Conservation (phyloP, 306 rosid species). For the Mimosa pudica region DNA sequence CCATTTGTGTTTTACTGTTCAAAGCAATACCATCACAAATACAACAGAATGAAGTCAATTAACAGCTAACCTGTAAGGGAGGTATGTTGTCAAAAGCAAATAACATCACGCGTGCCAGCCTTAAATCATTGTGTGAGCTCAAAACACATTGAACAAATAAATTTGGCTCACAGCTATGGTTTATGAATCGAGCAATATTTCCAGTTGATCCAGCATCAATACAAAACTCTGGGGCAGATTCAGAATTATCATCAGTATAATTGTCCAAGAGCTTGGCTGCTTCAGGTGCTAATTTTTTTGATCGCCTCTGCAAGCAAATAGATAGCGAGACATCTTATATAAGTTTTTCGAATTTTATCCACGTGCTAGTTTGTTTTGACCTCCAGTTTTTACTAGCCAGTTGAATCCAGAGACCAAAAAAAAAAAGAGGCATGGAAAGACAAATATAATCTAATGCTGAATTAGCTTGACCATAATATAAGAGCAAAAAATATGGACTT, state of each 20-base stretch:
- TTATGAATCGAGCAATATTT: constrained; percentile 85
- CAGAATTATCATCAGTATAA: constrained; percentile 59
- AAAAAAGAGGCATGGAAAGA: constrained; percentile 9
- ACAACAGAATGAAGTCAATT: constrained; percentile 7
- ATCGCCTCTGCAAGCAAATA: constrained; percentile 62
- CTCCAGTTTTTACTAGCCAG: neutral
- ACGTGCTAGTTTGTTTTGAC: neutral
- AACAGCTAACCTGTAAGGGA: constrained; percentile 73
- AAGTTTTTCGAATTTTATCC: neutral
- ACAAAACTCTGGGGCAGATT: constrained; percentile 76
- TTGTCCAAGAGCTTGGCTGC: constrained; percentile 49
- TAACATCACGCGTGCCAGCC: constrained; percentile 80
- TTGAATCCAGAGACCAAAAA: neutral
- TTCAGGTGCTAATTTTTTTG: constrained; percentile 48
- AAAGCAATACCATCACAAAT: neutral
- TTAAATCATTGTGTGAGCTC: constrained; percentile 81
- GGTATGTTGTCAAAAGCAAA: constrained; percentile 98
- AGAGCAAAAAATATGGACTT: neutral
- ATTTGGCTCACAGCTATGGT: constrained; percentile 96
- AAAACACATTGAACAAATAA: constrained; percentile 94
- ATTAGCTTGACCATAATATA: neutral
- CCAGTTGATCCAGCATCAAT: constrained; percentile 90
- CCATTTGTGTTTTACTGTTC: neutral
- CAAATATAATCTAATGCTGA: neutral
- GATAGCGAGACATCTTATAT: neutral